Base-by-base conservation (phyloP, 257 asterid species). In the Buddleja alternifolia region DNA sequence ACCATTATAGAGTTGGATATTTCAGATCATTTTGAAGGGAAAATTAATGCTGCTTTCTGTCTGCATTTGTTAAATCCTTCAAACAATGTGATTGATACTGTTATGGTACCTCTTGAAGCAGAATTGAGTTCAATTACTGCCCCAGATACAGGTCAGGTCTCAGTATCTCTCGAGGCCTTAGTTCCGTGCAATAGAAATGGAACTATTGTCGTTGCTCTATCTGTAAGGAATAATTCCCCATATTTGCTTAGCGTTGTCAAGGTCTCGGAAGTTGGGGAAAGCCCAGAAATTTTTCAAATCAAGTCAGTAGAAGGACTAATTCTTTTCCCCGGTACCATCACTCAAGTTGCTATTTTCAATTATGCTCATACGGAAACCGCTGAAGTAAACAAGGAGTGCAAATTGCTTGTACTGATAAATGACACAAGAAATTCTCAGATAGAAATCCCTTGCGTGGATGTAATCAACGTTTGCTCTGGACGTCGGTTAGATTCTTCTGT, bases 81-180 rank as follows among this genome's bases (percentile, higher is more conserved):
- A 53, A 73, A 59, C 36, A 70, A 70, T 16, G 75, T 81, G 67
- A 64, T 67, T 3, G 91, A 86, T 70, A 85, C 89, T 63, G 74
- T 90, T 48, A 54, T 90, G 71, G 78, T 93, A 51, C 97, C 98
- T 50, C 88, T 93, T 70, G 96, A 93, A 66, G 95, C 84, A 25
- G 88, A 86, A 50, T 63, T 83, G 60, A 71, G 60, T 60, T 82
- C 50, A 40, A 72, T 34, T 48, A 59, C 86, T 24, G 71, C 76
- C 75, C 25, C 66, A 17, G 78, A 79, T 57, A 44, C 58, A 5
- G 69, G 63, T 54, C 55, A 21, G 50, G 63, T 81, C 71, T 80
- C 94, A 6, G 64, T 78, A 11, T 81, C 85, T 64, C 52, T 89
- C 42, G 79, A 86, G 63, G 74, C 79, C 32, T 45, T 83, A 54